A percentile compares a stretch with the other conserved stretches of the same genome.
phyloP scores from a whole-genome alignment of 2,329 filamentous ascomycete genomes.

The Lasiodiplodia citricola region DNA sequence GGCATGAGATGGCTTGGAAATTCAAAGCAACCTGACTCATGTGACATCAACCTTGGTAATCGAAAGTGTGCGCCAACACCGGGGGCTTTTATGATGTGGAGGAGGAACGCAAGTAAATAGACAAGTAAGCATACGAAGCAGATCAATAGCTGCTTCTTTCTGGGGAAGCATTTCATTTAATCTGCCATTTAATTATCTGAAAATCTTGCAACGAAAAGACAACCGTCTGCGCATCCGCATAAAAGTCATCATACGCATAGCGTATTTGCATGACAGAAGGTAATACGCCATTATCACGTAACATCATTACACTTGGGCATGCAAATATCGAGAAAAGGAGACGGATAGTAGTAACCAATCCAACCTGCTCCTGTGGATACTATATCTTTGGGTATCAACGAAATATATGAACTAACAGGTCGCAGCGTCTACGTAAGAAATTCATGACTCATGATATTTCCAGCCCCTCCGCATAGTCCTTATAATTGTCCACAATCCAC shows the following conservation, averaged over 20 bases:
- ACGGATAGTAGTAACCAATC: no score
- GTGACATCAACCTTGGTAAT: neutral
- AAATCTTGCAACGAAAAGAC: no score
- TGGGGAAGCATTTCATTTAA: no score
- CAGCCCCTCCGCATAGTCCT: neutral
- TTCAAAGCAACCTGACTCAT: neutral
- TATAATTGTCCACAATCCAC: constrained; percentile 54
- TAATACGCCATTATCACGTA: no score
- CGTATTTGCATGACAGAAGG: no score
- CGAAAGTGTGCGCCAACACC: neutral
- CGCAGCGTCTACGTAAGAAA: neutral
- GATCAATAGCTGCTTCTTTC: no score
- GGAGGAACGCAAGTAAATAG: neutral
- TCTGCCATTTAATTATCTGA: no score
- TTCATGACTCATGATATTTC: constrained; percentile 7
- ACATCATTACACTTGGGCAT: no score
- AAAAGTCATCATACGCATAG: no score
- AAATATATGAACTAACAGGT: neutral
- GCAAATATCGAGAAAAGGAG: no score
- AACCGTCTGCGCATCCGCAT: no score
- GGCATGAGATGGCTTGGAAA: neutral
- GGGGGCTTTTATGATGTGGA: neutral
- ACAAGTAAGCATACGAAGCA: no score
- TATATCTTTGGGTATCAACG: neutral
- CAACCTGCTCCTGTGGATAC: neutral